phyloP scores from a whole-genome alignment of 106 monocot genomes.

The Dioscorea zingiberensis region DNA sequence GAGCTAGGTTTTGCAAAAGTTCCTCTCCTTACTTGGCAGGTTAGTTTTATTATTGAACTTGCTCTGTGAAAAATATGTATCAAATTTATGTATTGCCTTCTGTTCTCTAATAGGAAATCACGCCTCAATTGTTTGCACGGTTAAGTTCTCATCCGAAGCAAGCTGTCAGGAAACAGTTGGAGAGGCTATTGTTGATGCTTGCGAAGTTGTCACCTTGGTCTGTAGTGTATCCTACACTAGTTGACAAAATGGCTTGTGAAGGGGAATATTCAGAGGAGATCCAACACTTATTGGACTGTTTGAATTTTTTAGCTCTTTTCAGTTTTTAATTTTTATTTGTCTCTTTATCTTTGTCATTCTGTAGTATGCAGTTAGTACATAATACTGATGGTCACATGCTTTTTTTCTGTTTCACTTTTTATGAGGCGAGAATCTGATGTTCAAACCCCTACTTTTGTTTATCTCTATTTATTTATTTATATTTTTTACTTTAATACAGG shows the following conservation, averaged over 20 bases:
- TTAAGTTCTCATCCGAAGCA: constrained; percentile 84
- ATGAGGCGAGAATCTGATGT: no score
- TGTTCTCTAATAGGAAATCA: constrained; percentile 61
- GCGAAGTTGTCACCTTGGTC: constrained; percentile 83
- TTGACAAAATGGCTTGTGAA: constrained; percentile 80
- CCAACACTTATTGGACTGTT: constrained; percentile 50
- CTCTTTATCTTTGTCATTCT: no score
- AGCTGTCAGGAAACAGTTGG: constrained; percentile 66
- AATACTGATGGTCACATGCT: no score
- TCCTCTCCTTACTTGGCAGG: constrained; percentile 90
- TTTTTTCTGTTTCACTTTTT: no score
- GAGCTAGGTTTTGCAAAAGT: constrained; percentile 54
- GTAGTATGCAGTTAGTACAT: no score
- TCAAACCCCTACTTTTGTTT: neutral
- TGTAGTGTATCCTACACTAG: constrained; percentile 85
- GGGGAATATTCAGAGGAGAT: constrained; percentile 70
- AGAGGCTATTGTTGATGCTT: constrained; percentile 72
- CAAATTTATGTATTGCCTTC: constrained; percentile 1
- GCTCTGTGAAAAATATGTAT: neutral
- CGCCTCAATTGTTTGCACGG: constrained; percentile 90
- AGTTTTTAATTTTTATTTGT: neutral
- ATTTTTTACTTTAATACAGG: constrained; percentile 29
- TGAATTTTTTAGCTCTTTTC: constrained; percentile 46
- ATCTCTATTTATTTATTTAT: neutral
- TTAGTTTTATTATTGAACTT: constrained; percentile 18